Evolutionary conservation across 176 grass and related monocot genomes (phyloP).

Genomic region (Ampelocalamus luodianensis): DNA sequence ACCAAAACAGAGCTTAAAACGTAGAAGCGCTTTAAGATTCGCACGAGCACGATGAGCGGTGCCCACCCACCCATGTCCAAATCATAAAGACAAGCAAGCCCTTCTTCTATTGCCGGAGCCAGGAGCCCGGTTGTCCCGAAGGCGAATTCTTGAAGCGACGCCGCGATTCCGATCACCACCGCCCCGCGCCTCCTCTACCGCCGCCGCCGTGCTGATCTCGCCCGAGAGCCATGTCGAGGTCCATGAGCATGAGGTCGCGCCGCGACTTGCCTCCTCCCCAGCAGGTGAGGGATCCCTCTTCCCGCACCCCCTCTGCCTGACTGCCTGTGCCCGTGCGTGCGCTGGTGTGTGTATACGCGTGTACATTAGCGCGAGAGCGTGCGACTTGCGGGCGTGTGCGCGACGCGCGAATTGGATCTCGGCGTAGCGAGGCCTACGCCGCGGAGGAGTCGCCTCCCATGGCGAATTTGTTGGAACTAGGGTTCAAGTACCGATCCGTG

Average conservation of each 20-base stretch:
- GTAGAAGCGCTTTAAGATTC: constrained; percentile 46
- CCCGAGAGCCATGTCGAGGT: constrained; percentile 71
- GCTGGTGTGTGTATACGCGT: background rate
- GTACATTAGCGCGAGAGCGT: background rate
- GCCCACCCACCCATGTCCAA: background rate
- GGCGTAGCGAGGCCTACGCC: background rate
- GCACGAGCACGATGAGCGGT: constrained; percentile 43
- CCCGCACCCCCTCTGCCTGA: background rate
- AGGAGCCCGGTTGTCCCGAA: background rate
- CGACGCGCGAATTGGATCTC: constrained; percentile 33
- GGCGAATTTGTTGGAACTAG: constrained; percentile 44
- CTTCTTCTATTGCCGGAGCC: background rate
- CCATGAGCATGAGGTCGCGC: constrained; percentile 66
- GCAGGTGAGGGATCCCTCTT: constrained; percentile 53
- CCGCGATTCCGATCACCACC: constrained; percentile 46
- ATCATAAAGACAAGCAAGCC: too few species aligned
- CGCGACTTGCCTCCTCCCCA: constrained; percentile 79
- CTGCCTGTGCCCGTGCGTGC: background rate
- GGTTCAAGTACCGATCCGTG: constrained; percentile 37
- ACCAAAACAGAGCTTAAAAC: background rate
- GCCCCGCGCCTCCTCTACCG: background rate
- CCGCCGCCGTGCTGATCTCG: background rate
- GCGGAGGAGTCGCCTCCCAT: background rate
- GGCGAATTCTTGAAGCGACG: constrained; percentile 6
- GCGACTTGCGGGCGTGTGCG: background rate